Evolutionary conservation across 768 basidiomycete species (phyloP), one percentile per base, ranked within the genome.

Genomic region (Chlorophyllum brunneum): DNA sequence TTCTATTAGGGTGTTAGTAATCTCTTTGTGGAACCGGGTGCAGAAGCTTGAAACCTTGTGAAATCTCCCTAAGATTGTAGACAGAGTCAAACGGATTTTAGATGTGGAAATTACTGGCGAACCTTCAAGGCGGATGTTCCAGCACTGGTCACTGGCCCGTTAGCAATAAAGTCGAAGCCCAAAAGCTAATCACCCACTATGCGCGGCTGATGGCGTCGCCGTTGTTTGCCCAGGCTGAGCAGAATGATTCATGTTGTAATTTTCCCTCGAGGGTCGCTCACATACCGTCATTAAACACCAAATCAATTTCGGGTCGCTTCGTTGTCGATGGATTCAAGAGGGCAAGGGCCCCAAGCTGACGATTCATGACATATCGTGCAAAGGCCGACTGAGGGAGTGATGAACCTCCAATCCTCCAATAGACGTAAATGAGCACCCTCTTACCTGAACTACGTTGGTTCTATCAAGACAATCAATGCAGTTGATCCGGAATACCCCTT

Each of bases 121-220:
- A 85, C 94, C 78, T 98, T 99, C 37, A 98, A 72, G 3, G 97
- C 97, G 23, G 92, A 95, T 0, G 97, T 98, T 18, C 97, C 95
- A 39, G 97, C 91, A 62, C 90, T 93, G 57, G 30, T n/a, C 48
- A 51, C 20, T 36, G 15, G 23, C n/a, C 31, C 8, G 29, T 57
- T 39, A 47, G 42, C 42, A 43, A 51, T 42, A 56, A 20, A 11
- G 23, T 7, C 30, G 3, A 39, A 26, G 8, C 3, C 39, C 7
- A 31, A n/a, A 24, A 48, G 37, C 7, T 39, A 48, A 48, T n/a
- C 7, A 34, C 85, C 63, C 63, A 90, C 88, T 91, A 92, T 49
- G 87, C 86, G 49, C 88, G 79, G 65, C 90, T 94, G 54, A 97
- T 90, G 4, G 92, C 88, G 64, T 99, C 97, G 0, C 97, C 97